Conservation (phyloP, 805 yeast genomes). For the Candida sanyiensis region DNA sequence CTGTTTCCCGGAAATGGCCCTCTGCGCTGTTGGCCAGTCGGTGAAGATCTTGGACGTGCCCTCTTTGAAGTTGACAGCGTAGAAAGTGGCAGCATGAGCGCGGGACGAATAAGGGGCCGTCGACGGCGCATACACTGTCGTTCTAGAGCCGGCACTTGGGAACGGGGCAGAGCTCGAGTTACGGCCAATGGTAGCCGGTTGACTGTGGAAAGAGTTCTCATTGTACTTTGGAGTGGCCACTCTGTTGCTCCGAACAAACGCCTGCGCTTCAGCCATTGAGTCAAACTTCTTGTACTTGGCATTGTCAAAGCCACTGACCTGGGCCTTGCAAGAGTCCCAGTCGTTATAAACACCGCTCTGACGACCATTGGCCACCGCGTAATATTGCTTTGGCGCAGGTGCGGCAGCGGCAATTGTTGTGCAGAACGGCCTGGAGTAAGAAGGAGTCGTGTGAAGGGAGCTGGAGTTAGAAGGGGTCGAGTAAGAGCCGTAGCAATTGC, state of each 20-base stretch:
- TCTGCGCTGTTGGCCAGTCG: slow-evolving; percentile 31
- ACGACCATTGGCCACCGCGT: slow-evolving; percentile 54
- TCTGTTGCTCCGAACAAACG: slow-evolving; percentile 25
- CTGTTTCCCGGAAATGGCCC: slow-evolving; percentile 25
- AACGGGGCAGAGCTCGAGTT: too few relatives aligned
- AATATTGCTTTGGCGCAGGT: slow-evolving; percentile 26
- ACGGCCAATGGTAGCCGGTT: too few relatives aligned
- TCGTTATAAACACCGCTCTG: slow-evolving; percentile 47
- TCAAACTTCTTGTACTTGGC: slow-evolving; percentile 37
- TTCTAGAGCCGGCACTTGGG: too few relatives aligned
- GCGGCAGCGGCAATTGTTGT: not conserved
- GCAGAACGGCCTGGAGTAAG: too few relatives aligned
- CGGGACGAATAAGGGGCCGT: too few relatives aligned
- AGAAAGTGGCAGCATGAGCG: slow-evolving; percentile 22
- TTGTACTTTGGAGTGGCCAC: too few relatives aligned
- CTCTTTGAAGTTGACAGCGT: slow-evolving; percentile 30
- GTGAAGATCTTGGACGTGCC: slow-evolving; percentile 25
- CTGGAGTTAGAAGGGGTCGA: not conserved
- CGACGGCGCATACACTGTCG: too few relatives aligned
- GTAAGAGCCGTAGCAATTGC: not conserved
- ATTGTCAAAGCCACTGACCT: slow-evolving; percentile 42
- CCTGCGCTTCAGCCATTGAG: slow-evolving; percentile 42
- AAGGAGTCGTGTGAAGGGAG: not conserved
- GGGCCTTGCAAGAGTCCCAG: slow-evolving; percentile 54
- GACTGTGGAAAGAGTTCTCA: too few relatives aligned